A percentile compares a stretch with the other conserved stretches of the same genome.
Evolutionary conservation across 2,329 filamentous ascomycete species (phyloP).

Genomic region (Eurotiales sp.): DNA sequence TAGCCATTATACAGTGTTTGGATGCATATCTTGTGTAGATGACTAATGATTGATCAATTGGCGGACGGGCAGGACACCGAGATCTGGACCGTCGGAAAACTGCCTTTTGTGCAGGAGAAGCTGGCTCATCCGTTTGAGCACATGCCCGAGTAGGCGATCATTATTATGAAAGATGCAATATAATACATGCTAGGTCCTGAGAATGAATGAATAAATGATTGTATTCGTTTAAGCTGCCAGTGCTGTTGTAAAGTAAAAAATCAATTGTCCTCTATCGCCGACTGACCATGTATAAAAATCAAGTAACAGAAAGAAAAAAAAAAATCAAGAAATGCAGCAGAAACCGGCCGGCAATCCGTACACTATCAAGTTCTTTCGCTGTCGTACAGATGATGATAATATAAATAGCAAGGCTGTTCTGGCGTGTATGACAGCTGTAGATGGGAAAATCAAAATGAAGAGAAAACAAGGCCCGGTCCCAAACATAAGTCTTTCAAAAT

Average conservation of each 20-base stretch:
- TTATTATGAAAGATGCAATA: no score
- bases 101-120: slow-evolving; percentile 66
- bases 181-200: no score
- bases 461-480: neutral
- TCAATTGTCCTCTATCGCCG: neutral
- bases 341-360: neutral
- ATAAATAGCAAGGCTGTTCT: no score
- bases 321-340: neutral
- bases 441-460: neutral
- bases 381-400: neutral
- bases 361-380: neutral
- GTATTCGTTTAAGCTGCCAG: neutral
- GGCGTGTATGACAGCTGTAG: no score
- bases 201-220: neutral
- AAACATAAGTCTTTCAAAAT: slow-evolving; percentile 1
- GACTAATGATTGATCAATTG: no score
- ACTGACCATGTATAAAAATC: neutral
- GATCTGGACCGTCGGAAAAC: slow-evolving; percentile 67
- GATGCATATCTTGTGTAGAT: no score
- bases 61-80: slow-evolving; percentile 50
- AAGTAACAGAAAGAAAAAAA: neutral
- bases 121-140: slow-evolving; percentile 60
- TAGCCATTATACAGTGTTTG: slow-evolving; percentile 40
- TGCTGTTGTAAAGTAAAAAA: no score
- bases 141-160: slow-evolving; percentile 57